Conservation (phyloP, 306 rosid genomes). For the Fragaria vesca region DNA sequence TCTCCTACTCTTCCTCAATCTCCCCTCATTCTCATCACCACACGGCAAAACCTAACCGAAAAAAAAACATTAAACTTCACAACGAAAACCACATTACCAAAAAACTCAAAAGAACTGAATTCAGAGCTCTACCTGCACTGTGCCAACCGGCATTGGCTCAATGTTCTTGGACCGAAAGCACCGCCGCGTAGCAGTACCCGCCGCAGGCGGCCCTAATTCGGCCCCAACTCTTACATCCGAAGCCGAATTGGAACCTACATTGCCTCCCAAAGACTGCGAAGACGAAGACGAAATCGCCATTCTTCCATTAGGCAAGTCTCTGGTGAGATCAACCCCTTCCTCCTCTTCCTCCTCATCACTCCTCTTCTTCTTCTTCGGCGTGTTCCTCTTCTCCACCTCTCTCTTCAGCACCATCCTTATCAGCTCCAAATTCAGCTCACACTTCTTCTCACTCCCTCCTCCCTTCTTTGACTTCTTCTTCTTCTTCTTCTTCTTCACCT, state of each 20-base stretch:
- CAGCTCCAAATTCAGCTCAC: constrained; percentile 71
- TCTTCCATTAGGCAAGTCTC: constrained; percentile 83
- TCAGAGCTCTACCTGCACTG: constrained; percentile 51
- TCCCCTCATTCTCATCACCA: constrained; percentile 31
- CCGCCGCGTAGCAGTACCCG: constrained; percentile 30
- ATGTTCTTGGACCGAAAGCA: constrained; percentile 89
- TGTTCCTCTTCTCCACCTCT: constrained; percentile 69
- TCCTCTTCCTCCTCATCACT: constrained; percentile 44
- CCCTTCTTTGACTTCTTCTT: constrained; percentile 39
- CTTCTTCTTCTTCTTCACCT: constrained; percentile 12
- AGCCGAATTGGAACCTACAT: constrained; percentile 60
- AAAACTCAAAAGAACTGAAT: background rate
- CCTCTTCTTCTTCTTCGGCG: constrained; percentile 26
- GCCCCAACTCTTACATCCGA: constrained; percentile 52
- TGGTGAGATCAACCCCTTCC: constrained; percentile 47
- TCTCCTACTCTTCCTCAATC: constrained; percentile 53
- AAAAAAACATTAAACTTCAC: background rate
- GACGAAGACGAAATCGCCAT: constrained; percentile 79
- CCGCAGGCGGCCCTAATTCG: constrained; percentile 31
- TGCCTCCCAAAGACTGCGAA: constrained; percentile 40
- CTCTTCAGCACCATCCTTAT: constrained; percentile 82
- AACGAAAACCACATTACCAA: background rate
- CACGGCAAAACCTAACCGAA: constrained; percentile 45
- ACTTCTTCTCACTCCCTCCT: constrained; percentile 46
- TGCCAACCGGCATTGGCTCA: constrained; percentile 54